A percentile compares a stretch with the other conserved stretches of the same genome.
Conservation (phyloP, 2,329 filamentous ascomycete genomes). For the Ceratocystis eucalypticola region DNA sequence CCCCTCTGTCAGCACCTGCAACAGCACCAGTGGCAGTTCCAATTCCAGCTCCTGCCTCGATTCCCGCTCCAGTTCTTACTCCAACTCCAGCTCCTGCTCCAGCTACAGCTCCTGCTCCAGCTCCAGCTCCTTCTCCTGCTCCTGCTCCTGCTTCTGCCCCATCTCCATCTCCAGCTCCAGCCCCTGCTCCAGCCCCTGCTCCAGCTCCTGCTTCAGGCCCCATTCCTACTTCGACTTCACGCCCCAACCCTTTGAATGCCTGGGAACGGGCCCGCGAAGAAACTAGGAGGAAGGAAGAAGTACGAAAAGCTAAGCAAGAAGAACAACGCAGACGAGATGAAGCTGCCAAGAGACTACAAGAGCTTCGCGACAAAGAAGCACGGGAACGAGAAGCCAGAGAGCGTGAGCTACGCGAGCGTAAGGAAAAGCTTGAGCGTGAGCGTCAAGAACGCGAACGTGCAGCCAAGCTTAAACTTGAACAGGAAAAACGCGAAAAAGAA, state of each 20-base stretch:
- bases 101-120: neutral
- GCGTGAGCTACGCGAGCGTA: constrained; percentile 19
- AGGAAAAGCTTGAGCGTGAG: constrained; percentile 19
- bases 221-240: neutral
- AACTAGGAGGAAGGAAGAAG: constrained; percentile 48
- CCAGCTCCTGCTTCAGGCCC: neutral
- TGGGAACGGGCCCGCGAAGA: constrained; percentile 62
- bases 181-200: neutral
- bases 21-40: neutral
- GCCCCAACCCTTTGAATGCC: constrained; percentile 24
- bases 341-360: constrained; percentile 38
- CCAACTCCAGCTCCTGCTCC: neutral
- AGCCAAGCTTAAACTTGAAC: constrained; percentile 18
- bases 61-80: neutral
- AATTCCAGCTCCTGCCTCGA: neutral
- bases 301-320: constrained; percentile 46
- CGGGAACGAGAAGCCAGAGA: constrained; percentile 33
- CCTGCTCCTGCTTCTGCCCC: neutral
- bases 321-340: constrained; percentile 48
- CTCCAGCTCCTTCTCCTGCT: neutral
- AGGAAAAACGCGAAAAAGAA: constrained; percentile 18
- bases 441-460: constrained; percentile 13
- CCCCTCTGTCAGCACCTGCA: neutral
- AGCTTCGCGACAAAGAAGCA: constrained; percentile 44
- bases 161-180: neutral